Evolutionary conservation across 257 asterid species (phyloP), one percentile per base, ranked within the genome.

Genomic region (Salvia rosmarinus): DNA sequence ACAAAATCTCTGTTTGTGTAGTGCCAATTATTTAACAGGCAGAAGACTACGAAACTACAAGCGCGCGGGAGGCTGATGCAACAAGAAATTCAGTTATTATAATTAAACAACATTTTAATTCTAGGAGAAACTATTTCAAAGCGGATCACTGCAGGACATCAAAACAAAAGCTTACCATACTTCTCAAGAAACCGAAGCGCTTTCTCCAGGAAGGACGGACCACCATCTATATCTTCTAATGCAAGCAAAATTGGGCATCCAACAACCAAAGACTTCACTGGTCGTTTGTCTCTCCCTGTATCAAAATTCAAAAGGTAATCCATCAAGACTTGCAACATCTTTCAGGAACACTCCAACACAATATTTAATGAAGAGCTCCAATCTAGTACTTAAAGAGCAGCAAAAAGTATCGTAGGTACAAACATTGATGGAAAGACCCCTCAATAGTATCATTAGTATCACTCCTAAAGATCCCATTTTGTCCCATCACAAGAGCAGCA

Each of bases 401-500:
- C 52, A 71, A 56, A 56, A 69, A 43, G 42, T 30, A 43, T 71
- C 51, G n/a, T 51, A 60, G 76, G 69, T 60, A 82, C 92, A 56
- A 40, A 95, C 99, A 91, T 77, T 88, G 99, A 83, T 83, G 87
- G 81, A 91, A 91, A 79, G 98, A 89, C 72, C 96, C 95, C 64
- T 90, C 96, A 28, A 77, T 74, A 64, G 90, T 50, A 76, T 91
- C 99, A 78, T 74, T 85, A 35, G 89, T 52, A 56, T 91, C 98
- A 82, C 77, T 91, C 73, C 89, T 87, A 67, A 95, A 89, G 57
- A 91, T 95, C 81, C 99, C 97, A 80, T 95, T 89, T 74, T 95
- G 96, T 66, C 99, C 98, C 99, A 91, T 89, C 79, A 91, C 97
- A 77, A 95, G 95, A 50, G 96, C 99, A 81, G 96, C 99, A 82